Conservation (phyloP, 2,329 filamentous ascomycete species). For the Aspergillus fijiensis region DNA sequence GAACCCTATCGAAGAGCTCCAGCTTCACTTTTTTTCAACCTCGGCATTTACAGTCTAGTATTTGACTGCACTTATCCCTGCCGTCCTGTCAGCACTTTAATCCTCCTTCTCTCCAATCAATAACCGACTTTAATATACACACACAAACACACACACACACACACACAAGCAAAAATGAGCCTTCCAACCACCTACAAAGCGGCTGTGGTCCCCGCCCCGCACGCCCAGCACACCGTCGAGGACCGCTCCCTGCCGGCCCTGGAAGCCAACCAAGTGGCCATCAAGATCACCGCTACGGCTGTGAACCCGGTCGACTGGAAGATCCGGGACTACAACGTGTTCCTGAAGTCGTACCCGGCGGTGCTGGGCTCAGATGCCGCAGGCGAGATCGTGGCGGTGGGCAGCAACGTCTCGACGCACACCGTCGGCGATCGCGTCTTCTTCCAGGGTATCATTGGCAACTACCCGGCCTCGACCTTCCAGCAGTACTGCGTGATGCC, state of each 20-base stretch:
- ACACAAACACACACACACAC: not conserved
- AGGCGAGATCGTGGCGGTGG: conserved; percentile 17
- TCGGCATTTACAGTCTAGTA: too few relatives aligned
- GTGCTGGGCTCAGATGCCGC: conserved; percentile 26
- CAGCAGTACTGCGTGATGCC: conserved; percentile 41
- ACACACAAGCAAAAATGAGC: not conserved
- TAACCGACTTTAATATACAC: not conserved
- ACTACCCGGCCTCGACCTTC: conserved; percentile 33
- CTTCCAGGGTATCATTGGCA: conserved; percentile 37
- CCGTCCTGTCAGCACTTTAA: not conserved
- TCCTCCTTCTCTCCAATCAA: not conserved
- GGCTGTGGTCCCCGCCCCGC: conserved; percentile 12
- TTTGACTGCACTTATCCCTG: too few relatives aligned
- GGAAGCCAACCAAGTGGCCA: conserved; percentile 13
- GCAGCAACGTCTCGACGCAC: conserved; percentile 21
- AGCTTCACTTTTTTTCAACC: too few relatives aligned
- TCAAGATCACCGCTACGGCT: conserved; percentile 20
- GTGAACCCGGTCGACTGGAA: conserved; percentile 30
- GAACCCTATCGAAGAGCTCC: not conserved
- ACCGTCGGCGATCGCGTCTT: conserved; percentile 30
- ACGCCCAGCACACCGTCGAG: conserved; percentile 14
- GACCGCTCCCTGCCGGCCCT: conserved; percentile 23
- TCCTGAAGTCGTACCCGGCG: conserved; percentile 18
- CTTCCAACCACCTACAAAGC: conserved; percentile 14
- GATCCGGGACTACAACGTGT: conserved; percentile 29